Conservation (phyloP, 441 rosid genomes). For the Biscutella laevigata region DNA sequence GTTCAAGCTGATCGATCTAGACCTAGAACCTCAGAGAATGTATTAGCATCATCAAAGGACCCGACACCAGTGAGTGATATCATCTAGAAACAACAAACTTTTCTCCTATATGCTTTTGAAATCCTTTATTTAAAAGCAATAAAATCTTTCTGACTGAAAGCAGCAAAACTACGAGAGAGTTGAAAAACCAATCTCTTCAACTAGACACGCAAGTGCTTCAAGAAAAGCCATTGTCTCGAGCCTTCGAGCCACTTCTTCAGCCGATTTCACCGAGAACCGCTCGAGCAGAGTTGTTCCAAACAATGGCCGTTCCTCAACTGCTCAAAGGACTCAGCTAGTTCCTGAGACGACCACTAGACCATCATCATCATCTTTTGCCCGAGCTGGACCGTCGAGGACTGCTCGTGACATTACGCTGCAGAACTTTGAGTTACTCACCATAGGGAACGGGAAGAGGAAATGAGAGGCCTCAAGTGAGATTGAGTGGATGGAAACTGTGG, state of each 20-base stretch:
- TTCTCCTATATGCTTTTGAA: neutral
- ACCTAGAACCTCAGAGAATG: constrained; percentile 59
- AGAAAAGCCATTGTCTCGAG: constrained; percentile 55
- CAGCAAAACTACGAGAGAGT: constrained; percentile 41
- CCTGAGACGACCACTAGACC: constrained; percentile 34
- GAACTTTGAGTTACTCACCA: constrained; percentile 63
- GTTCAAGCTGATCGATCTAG: constrained; percentile 45
- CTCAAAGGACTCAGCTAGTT: constrained; percentile 59
- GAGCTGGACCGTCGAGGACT: constrained; percentile 36
- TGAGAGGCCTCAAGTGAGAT: constrained; percentile 5
- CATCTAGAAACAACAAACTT: constrained; percentile 26
- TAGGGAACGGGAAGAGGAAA: constrained; percentile 40
- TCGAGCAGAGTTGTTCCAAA: constrained; percentile 47
- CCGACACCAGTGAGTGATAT: constrained; percentile 43
- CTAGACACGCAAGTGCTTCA: constrained; percentile 68
- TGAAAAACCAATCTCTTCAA: constrained; percentile 58
- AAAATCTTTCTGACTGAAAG: neutral
- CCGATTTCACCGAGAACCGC: constrained; percentile 57
- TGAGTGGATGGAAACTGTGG: no score
- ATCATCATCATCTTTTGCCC: constrained; percentile 37
- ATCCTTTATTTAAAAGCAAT: constrained; percentile 38
- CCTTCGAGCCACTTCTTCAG: constrained; percentile 72
- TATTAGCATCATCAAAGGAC: constrained; percentile 48
- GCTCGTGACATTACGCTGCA: constrained; percentile 45
- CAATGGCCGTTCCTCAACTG: constrained; percentile 50